Base-by-base conservation (phyloP, 495 filamentous ascomycete genomes). In the Podospora pseudopauciseta region DNA sequence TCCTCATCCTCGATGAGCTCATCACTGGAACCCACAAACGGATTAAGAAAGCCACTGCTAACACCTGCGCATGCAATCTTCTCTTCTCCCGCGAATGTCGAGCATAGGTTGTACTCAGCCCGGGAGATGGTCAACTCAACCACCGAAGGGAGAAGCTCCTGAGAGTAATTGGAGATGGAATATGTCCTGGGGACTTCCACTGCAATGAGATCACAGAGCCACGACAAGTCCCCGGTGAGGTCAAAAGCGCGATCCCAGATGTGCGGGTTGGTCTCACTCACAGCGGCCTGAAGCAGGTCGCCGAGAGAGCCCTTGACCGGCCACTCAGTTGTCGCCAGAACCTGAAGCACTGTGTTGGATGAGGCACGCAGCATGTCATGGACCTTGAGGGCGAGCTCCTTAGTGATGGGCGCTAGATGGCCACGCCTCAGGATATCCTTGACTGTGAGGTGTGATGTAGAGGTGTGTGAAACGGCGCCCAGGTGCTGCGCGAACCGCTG, bases 101-200 rank as follows among this genome's bases (percentile, higher is more conserved):
- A 74, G 60, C 74, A 82, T 3, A 83, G 73, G 57, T 80, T 79
- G 75, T 80, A 82, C 64, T 84, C 81, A 3, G 81, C 79, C 5
- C 83, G 76, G 11, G 81, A 82, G 44, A 84, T 74, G 3, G 81
- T 83, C 20, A 85, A 61, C 63, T 84, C 79, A 28, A 84, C 76
- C 3, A 79, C 77, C n/a, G 74, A 80, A 7, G 83, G 83, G 7
- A 85, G 80, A 27, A 84, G 76, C 66, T 81, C 81, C 19, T 80
- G 68, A 1, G 81, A 79, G 62, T 79, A 73, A 62, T 75, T 83
- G 27, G 82, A 82, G 54, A 85, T 85, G 27, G 78, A 81, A 57
- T 85, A 85, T 0, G 83, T 85, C 19, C 83, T 77, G 11, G 81
- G 83, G 0, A 85, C 79, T 69, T 85, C 82, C 11, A 84, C 75